These are phyloP conservation scores for Sarcocystis neurona DNA, from an alignment of 169 alveolate genomes.

Conservation along the genomic window DNA sequence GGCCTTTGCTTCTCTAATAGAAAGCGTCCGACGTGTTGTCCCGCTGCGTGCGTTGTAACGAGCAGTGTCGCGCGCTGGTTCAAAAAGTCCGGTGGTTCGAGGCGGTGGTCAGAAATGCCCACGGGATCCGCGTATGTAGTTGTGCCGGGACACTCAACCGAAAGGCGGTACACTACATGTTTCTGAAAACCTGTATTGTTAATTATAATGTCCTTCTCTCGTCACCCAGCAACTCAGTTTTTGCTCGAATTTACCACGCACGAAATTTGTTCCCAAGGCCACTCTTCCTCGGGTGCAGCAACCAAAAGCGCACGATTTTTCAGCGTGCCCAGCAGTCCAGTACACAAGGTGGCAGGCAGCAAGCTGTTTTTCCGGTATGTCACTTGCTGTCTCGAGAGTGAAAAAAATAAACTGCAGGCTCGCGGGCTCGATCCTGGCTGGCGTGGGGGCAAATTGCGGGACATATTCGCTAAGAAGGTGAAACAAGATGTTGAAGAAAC, in stretches of 20 bases:
- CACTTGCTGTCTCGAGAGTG: not conserved
- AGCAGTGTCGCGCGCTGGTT: not conserved
- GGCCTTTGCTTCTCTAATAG: not conserved
- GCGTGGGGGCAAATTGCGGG: too few species aligned
- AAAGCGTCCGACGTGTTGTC: not conserved
- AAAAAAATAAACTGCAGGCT: not conserved
- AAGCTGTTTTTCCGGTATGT: not conserved
- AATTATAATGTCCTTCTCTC: not conserved
- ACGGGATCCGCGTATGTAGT: not conserved
- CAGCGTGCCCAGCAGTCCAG: not conserved
- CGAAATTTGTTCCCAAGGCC: not conserved
- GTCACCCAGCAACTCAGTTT: too few species aligned
- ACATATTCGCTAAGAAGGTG: too few species aligned
- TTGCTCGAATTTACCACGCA: slow-evolving; percentile 26
- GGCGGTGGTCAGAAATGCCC: not conserved
- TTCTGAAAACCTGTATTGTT: not conserved
- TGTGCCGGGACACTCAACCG: not conserved
- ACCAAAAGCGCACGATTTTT: not conserved
- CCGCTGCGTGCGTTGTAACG: not conserved
- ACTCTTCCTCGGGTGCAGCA: not conserved
- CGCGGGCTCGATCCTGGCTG: too few species aligned
- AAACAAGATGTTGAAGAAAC: too few species aligned
- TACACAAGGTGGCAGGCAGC: not conserved
- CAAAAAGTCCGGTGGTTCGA: too few species aligned
- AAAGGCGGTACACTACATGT: not conserved